phyloP scores from a whole-genome alignment of 1,139 yeast genomes.

The Kurtzmaniella quercitrusa region DNA sequence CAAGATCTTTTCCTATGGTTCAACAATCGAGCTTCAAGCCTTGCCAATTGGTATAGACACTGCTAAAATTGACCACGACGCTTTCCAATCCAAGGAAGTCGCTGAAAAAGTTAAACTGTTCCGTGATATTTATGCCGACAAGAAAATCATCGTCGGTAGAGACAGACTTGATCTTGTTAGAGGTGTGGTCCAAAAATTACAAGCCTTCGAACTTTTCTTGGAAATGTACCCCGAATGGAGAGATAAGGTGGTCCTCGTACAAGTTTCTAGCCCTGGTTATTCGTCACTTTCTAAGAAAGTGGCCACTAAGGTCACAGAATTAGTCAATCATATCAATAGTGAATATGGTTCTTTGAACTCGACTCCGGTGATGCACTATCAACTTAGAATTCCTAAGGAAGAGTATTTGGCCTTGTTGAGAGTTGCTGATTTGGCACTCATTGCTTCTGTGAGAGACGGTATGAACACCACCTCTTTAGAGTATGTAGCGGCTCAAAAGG shows the following conservation, averaged over 20 bases:
- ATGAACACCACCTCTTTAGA: slow-evolving; percentile 95
- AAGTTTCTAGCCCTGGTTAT: slow-evolving; percentile 81
- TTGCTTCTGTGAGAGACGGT: slow-evolving; percentile 91
- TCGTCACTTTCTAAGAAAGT: slow-evolving; percentile 49
- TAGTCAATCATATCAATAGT: slow-evolving; percentile 76
- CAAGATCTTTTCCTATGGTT: slow-evolving; percentile 71
- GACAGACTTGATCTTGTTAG: slow-evolving; percentile 77
- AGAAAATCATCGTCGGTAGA: slow-evolving; percentile 78
- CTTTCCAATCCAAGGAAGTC: slow-evolving; percentile 30
- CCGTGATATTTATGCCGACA: slow-evolving; percentile 63
- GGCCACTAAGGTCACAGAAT: slow-evolving; percentile 76
- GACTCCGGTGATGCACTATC: slow-evolving; percentile 87
- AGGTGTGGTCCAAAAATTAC: slow-evolving; percentile 77
- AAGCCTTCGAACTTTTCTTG: slow-evolving; percentile 78
- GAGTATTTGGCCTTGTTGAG: slow-evolving; percentile 86
- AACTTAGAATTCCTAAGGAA: slow-evolving; percentile 80
- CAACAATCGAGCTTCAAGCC: slow-evolving; percentile 66
- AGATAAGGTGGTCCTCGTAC: slow-evolving; percentile 82
- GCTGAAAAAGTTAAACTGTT: slow-evolving; percentile 46
- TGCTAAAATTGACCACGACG: slow-evolving; percentile 55
- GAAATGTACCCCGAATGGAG: slow-evolving; percentile 92
- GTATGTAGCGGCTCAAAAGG: slow-evolving; percentile 82
- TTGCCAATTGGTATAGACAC: slow-evolving; percentile 87
- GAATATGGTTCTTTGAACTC: slow-evolving; percentile 76
- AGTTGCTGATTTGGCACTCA: slow-evolving; percentile 85